Percentiles rank a stretch among this genome's conserved stretches.
phyloP scores from a whole-genome alignment of 2,329 filamentous ascomycete species.

The Cladosporium sp. region DNA sequence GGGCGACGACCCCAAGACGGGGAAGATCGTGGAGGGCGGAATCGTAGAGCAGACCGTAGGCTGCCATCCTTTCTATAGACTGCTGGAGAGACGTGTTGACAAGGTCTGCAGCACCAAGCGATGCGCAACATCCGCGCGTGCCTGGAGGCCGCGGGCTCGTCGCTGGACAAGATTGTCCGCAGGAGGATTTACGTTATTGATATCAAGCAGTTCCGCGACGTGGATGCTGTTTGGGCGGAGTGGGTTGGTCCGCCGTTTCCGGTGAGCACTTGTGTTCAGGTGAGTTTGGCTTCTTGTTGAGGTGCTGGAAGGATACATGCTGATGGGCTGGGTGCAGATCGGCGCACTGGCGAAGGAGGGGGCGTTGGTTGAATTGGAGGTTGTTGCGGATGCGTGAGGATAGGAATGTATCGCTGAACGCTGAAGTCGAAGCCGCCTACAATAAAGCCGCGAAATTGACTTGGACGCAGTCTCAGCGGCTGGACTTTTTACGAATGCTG shows the following conservation, averaged over 20 bases:
- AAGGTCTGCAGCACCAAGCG: slow-evolving; percentile 11
- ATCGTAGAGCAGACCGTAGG: slow-evolving; percentile 18
- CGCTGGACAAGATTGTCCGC: slow-evolving; percentile 14
- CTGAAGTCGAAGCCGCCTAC: too few relatives aligned
- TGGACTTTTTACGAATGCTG: too few relatives aligned
- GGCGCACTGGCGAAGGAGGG: slow-evolving; percentile 18
- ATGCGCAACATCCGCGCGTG: slow-evolving; percentile 17
- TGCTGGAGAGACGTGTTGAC: too few relatives aligned
- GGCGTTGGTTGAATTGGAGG: slow-evolving; percentile 18
- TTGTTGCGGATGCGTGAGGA: slow-evolving; percentile 13
- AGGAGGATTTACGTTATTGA: slow-evolving; percentile 18
- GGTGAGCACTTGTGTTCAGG: slow-evolving; percentile 18
- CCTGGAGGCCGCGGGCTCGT: slow-evolving; percentile 15
- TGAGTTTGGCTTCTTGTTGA: background rate
- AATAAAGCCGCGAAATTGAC: too few relatives aligned
- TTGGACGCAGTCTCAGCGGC: too few relatives aligned
- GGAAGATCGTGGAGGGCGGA: slow-evolving; percentile 17
- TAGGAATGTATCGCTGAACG: too few relatives aligned
- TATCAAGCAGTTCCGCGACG: slow-evolving; percentile 16
- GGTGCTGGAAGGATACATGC: too few relatives aligned
- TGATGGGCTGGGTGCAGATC: background rate
- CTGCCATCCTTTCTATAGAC: too few relatives aligned
- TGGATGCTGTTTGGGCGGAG: slow-evolving; percentile 14
- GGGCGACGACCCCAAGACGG: slow-evolving; percentile 19
- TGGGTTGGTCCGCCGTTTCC: slow-evolving; percentile 14